A percentile compares a stretch with the other conserved stretches of the same genome.
Conservation (phyloP, 148 eudicot species). For the Dysphania ambrosioides region DNA sequence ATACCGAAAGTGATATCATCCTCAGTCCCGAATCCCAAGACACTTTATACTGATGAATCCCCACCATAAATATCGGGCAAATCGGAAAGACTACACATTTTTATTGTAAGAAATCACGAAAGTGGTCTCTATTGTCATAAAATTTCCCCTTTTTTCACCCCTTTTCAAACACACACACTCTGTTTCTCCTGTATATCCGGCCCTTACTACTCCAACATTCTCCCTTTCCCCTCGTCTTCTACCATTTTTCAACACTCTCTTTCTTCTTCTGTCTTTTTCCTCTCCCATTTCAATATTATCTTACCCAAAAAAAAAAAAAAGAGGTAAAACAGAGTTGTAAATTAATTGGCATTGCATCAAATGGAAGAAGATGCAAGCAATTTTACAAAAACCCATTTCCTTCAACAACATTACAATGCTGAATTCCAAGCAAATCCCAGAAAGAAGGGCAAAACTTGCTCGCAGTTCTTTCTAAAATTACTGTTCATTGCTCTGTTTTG, state of each 20-base stretch:
- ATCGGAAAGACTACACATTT: background rate
- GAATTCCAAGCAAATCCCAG: constrained; percentile 32
- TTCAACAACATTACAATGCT: constrained; percentile 13
- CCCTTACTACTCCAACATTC: constrained; percentile 12
- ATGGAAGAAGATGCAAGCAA: constrained; percentile 33
- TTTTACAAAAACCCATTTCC: constrained; percentile 10
- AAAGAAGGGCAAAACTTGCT: constrained; percentile 38
- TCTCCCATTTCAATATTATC: background rate
- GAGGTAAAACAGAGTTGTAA: background rate
- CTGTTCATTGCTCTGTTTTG: constrained; percentile 42
- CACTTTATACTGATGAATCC: background rate
- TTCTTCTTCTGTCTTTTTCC: constrained; percentile 7
- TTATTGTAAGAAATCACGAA: constrained; percentile 3
- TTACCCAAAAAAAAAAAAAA: background rate
- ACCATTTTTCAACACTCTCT: constrained; percentile 18
- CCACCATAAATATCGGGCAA: constrained; percentile 15
- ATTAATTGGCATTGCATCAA: background rate
- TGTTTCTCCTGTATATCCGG: constrained; percentile 33
- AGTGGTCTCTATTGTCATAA: constrained; percentile 8
- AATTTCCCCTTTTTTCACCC: constrained; percentile 10
- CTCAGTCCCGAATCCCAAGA: constrained; percentile 8
- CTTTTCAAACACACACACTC: constrained; percentile 5
- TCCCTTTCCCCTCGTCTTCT: background rate
- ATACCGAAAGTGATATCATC: constrained; percentile 11
- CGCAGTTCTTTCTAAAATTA: constrained; percentile 39